phyloP scores from a whole-genome alignment of 441 rosid species.

The Corymbia citriodora region DNA sequence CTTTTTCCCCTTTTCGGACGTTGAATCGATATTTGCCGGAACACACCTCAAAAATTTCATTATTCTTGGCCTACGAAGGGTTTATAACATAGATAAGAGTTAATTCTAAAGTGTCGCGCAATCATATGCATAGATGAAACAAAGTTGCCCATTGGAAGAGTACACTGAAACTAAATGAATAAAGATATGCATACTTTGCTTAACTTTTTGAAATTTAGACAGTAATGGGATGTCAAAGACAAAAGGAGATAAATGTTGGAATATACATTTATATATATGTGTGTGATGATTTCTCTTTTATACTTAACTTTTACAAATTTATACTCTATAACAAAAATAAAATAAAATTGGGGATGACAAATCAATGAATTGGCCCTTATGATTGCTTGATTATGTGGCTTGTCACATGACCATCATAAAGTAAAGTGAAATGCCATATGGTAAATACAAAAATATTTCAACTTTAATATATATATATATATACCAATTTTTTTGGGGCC shows the following conservation, averaged over 20 bases:
- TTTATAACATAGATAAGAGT: neutral
- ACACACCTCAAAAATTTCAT: neutral
- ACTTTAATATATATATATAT: too few species aligned
- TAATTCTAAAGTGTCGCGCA: neutral
- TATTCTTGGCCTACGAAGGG: neutral
- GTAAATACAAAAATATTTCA: neutral
- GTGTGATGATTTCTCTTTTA: neutral
- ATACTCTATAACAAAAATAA: neutral
- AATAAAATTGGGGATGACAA: neutral
- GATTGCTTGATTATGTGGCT: neutral
- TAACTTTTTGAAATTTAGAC: neutral
- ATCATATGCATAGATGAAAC: neutral
- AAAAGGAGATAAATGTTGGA: neutral
- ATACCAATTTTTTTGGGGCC: neutral
- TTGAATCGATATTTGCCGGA: neutral
- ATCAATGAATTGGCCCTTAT: neutral
- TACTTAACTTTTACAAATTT: neutral
- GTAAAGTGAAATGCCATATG: accelerated
- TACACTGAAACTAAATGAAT: neutral
- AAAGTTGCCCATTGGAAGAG: accelerated
- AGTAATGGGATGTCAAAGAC: neutral
- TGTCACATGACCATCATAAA: neutral
- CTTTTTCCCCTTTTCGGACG: neutral
- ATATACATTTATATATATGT: neutral
- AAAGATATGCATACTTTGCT: neutral